phyloP scores from a whole-genome alignment of 352 stramenopile species.

The Globisporangium nunn region DNA sequence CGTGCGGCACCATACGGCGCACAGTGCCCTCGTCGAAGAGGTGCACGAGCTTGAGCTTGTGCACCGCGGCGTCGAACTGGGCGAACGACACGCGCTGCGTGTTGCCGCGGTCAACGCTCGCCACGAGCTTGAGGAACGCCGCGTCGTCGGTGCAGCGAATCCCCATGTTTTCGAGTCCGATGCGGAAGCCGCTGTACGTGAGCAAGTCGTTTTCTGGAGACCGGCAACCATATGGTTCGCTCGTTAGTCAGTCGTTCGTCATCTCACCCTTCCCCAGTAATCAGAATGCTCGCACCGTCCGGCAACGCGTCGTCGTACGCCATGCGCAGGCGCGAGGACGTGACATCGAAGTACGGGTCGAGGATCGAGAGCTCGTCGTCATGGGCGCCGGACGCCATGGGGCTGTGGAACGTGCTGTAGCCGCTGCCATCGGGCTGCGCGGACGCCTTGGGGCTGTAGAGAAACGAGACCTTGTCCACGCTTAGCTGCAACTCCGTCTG shows the following conservation, averaged over 20 bases:
- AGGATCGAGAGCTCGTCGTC: slow-evolving; percentile 76
- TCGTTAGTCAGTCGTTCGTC: background rate
- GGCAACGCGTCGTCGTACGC: slow-evolving; percentile 62
- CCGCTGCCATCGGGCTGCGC: slow-evolving; percentile 8
- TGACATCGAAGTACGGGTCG: slow-evolving; percentile 86
- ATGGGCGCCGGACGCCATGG: slow-evolving; percentile 20
- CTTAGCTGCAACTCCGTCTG: slow-evolving; percentile 66
- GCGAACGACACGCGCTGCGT: slow-evolving; percentile 42
- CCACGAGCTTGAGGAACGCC: slow-evolving; percentile 68
- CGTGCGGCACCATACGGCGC: slow-evolving; percentile 37
- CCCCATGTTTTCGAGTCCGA: slow-evolving; percentile 54
- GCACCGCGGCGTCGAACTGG: slow-evolving; percentile 76
- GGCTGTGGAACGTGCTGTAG: slow-evolving; percentile 52
- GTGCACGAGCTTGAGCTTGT: slow-evolving; percentile 84
- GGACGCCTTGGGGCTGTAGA: slow-evolving; percentile 59
- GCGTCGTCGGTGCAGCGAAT: slow-evolving; percentile 64
- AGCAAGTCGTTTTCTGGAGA: slow-evolving; percentile 29
- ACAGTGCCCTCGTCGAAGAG: slow-evolving; percentile 75
- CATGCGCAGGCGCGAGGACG: slow-evolving; percentile 51
- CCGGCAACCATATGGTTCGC: background rate
- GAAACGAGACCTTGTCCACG: slow-evolving; percentile 77
- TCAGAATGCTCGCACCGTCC: slow-evolving; percentile 17
- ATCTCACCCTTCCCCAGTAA: background rate
- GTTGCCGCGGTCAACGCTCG: slow-evolving; percentile 48
- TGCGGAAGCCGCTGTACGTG: slow-evolving; percentile 48